Base-by-base conservation (phyloP, 441 rosid genomes). In the Omphalea diandra region DNA sequence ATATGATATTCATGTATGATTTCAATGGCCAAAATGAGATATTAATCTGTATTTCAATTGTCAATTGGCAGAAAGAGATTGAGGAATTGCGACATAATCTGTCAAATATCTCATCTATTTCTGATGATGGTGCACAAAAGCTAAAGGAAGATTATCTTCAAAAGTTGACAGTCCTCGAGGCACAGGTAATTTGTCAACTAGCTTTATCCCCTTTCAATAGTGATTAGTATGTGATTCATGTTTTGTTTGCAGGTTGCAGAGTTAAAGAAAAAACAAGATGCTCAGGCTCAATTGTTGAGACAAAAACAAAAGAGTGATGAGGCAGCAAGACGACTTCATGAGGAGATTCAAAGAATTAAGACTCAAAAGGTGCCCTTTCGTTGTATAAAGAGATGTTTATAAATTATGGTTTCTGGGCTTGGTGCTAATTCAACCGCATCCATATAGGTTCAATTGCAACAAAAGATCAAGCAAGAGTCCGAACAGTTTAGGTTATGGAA, bases 301-400 rank as follows among this genome's bases (percentile, higher is more conserved):
- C 97, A 95, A 82, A 95, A 93, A 78, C 99, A 95, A 77, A 95
- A 91, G 79, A 89, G 97, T 73, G 99, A 95, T 7, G 98, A 95
- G 63, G 95, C 95, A 15, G 88, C 97, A 52, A 87, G 73, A 80
- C 76, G 90, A 65, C 81, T 95, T 66, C 92, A 90, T 63, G 98
- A 95, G 68, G 99, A 93, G 78, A 95, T 95, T 73, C 99, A 88
- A 7, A 89, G 89, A 83, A 95, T 95, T 44, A 95, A 93, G 75
- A 73, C 89, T 55, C 98, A 95, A 46, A 95, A 95, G 94, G 99
- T 90, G 50, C 56, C 36, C 26, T 61, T 36, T 70, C 61, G 15
- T 46, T 68, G 33, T 38, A 46, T 43, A 29, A 49, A 10, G 60
- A 67, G 40, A 29, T 67, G 9, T 18, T 75, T 61, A 10, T 3